These are phyloP conservation scores for Aspergillus calidoustus DNA, from an alignment of 2,329 filamentous ascomycete species.

Conservation along the genomic window DNA sequence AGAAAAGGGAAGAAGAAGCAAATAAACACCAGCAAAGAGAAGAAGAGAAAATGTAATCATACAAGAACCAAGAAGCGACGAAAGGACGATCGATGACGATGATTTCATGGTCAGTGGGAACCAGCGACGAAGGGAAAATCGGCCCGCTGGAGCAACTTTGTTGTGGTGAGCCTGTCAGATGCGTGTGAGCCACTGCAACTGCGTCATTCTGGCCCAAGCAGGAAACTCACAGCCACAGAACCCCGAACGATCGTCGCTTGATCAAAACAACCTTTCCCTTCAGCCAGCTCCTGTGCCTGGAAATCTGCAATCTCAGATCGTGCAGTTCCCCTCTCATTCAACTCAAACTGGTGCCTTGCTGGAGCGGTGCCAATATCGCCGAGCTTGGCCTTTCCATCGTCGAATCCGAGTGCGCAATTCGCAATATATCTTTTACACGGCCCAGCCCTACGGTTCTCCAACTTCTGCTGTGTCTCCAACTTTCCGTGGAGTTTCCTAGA, in stretches of 20 bases:
- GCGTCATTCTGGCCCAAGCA: slow-evolving; percentile 16
- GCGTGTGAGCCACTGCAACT: slow-evolving; percentile 5
- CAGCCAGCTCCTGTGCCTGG: background rate
- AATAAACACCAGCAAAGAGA: slow-evolving; percentile 6
- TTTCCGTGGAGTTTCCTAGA: background rate
- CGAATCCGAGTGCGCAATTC: background rate
- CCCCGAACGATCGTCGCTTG: background rate
- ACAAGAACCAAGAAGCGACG: slow-evolving; percentile 2
- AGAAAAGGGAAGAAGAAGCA: slow-evolving; percentile 8
- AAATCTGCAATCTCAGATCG: slow-evolving; percentile 1
- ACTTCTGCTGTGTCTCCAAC: background rate
- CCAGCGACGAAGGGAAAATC: background rate
- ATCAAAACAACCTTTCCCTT: background rate
- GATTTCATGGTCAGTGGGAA: slow-evolving; percentile 2
- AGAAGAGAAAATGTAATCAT: slow-evolving; percentile 5
- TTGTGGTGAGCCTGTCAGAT: background rate
- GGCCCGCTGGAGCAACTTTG: background rate
- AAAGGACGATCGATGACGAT: slow-evolving; percentile 12
- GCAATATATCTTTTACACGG: background rate
- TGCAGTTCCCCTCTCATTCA: background rate
- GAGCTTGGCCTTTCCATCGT: background rate
- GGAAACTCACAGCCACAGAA: slow-evolving; percentile 3
- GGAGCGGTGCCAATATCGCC: background rate
- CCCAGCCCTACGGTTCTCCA: background rate
- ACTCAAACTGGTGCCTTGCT: slow-evolving; percentile 5